Evolutionary conservation across 495 filamentous ascomycete species (phyloP), one percentile per base, ranked within the genome.

Genomic region (Aspergillus leporis): DNA sequence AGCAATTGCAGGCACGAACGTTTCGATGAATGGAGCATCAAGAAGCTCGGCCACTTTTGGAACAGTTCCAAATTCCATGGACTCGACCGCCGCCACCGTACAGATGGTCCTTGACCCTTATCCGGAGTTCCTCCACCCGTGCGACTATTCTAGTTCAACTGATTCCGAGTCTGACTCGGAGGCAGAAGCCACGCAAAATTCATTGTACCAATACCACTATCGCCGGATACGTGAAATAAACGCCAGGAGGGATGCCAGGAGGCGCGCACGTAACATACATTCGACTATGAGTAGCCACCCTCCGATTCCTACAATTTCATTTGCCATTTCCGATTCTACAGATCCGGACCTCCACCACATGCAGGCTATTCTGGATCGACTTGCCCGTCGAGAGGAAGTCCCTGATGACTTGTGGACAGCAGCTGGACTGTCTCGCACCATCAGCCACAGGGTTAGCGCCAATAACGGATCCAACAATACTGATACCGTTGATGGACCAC

Each of bases 381-480:
- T 92, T 60, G 82, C 85, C 49, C 77, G 83, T 10, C 75, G 88
- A 9, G 81, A 87, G 62, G 87, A 91, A 64, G 85, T 92, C 59
- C 87, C 88, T 0, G 89, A 91, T 49, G 82, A 87, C 51, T 90
- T 86, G 85, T 93, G 90, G 90, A 83, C 81, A 49, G 82, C 84
- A 60, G 87, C 84, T 57, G 90, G 89, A 4, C 77, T 92, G 50
- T 84, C 78, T 58, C 82, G 85, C 61, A 85, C 80, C 45, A 65
- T 77, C 16, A 70, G 66, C 51, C 74, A 68, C 12, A 64, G 71
- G 49, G 56, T 73, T 34, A 68, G 64, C 28, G 61, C 61, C 3
- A 62, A 64, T 21, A 56, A 73, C 25, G 70, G 68, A 7, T 50
- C 61, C 16, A 64, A 60, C 38, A 60, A 60, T 7, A 61, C 61